Base-by-base conservation (phyloP, 129 eudicot species). In the Artemisia annua region DNA sequence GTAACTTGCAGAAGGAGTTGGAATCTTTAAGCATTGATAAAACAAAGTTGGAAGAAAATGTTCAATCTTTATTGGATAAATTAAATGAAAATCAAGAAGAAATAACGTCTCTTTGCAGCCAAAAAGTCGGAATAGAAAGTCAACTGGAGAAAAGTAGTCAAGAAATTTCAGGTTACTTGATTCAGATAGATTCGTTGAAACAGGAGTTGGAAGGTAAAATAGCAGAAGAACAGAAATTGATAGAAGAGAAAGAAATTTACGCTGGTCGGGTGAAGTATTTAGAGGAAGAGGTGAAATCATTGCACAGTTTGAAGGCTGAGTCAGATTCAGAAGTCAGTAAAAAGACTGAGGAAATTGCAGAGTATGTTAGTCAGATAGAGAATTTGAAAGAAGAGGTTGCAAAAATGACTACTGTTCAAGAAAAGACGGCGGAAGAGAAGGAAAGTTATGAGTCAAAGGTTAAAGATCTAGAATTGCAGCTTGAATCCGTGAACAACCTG, bases 181-280 rank as follows among this genome's bases (percentile, higher is more conserved):
- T 73, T 48, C 81, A 80, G 86, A 80, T 88, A 54, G 96, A 84
- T 79, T 84, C 74, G 56, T 63, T 91, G 62, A 74, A 84, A 79
- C 87, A 80, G 80, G 87, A 86, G 66, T 56, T 91, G 65, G 78
- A 84, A 24, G 76, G 70, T 74, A 91, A 80, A 30, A 71, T 46
- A 62, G 66, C 51, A 24, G 88, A 80, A 78, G 88, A 79, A 72
- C 76, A 81, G 68, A 82, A 75, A 65, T 22, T 82, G 64, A 68
- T 67, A 43, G 88, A 84, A 73, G 92, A 91, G 81, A 91, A 82
- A 81, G 87, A 82, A 57, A 71, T 49, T 18, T 63, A 79, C 32
- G 17, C 39, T 49, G 85, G 46, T 14, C n/a, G 16, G 16, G 76
- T 73, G 66, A 79, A 48, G 17, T 59, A 66, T 15, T 67, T 72